phyloP scores from a whole-genome alignment of 2,329 filamentous ascomycete genomes.

The Colletotrichum navitas region DNA sequence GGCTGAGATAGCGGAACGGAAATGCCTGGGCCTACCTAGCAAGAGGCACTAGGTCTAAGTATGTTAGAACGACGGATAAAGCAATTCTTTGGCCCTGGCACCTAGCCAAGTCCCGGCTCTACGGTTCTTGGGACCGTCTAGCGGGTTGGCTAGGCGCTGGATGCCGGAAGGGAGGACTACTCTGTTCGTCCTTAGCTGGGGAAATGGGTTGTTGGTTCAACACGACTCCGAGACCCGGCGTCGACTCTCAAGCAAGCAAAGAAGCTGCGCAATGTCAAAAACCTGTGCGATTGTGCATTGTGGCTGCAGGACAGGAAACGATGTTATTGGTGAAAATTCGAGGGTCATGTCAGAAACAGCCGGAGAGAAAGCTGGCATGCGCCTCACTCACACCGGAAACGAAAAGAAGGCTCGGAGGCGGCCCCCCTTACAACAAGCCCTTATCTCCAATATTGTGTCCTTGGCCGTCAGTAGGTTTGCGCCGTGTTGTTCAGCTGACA shows the following conservation, averaged over 20 bases:
- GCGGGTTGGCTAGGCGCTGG: background rate
- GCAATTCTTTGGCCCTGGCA: conserved; percentile 2
- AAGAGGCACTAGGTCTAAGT: background rate
- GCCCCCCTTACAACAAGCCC: background rate
- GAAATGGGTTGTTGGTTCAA: background rate
- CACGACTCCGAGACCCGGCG: background rate
- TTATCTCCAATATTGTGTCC: background rate
- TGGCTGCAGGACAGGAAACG: conserved; percentile 4
- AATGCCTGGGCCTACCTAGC: too few species aligned
- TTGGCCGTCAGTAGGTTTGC: background rate
- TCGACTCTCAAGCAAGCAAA: too few species aligned
- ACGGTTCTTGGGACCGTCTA: background rate
- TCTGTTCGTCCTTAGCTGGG: background rate
- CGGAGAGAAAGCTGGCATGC: conserved; percentile 14
- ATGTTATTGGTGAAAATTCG: conserved; percentile 5
- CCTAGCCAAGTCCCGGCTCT: conserved; percentile 20
- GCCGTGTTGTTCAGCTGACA: conserved; percentile 8
- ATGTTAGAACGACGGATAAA: background rate
- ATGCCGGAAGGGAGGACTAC: background rate
- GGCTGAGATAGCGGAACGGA: conserved; percentile 1
- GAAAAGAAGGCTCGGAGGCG: background rate
- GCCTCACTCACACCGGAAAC: background rate
- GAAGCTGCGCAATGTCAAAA: background rate
- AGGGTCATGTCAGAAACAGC: background rate
- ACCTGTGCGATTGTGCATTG: conserved; percentile 6